A percentile compares a stretch with the other conserved stretches of the same genome.
phyloP scores from a whole-genome alignment of 139 green algal species.

The Astrephomene gubernaculifera region DNA sequence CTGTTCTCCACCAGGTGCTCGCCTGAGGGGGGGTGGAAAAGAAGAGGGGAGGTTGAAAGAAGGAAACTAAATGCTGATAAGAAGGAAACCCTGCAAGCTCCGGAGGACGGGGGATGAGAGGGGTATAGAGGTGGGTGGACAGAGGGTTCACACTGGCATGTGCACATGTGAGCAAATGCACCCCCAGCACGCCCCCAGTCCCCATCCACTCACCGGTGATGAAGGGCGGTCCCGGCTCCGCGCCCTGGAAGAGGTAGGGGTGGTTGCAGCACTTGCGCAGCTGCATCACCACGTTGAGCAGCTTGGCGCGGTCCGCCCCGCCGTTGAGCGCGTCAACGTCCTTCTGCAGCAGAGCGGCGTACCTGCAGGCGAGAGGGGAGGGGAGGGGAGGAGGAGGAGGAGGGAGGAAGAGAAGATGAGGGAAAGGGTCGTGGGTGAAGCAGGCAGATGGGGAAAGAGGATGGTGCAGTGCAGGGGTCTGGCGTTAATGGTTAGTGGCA shows the following conservation, averaged over 20 bases:
- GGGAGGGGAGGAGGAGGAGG: not conserved
- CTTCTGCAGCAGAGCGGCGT: constrained; percentile 95
- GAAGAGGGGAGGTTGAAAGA: too few relatives aligned
- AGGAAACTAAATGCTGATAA: too few relatives aligned
- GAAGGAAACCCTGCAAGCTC: too few relatives aligned
- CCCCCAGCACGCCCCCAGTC: not conserved
- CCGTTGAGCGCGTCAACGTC: constrained; percentile 90
- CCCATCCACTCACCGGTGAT: constrained; percentile 76
- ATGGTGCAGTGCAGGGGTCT: too few relatives aligned
- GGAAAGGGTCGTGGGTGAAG: not conserved
- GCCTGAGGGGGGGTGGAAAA: constrained; percentile 34
- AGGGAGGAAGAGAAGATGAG: not conserved
- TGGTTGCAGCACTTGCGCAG: constrained; percentile 99
- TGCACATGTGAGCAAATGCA: not conserved
- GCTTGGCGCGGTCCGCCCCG: constrained; percentile 87
- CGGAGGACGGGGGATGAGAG: too few relatives aligned
- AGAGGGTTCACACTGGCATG: too few relatives aligned
- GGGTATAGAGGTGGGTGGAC: too few relatives aligned
- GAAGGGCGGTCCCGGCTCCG: constrained; percentile 95
- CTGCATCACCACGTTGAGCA: constrained; percentile 99
- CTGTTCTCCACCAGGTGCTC: constrained; percentile 80
- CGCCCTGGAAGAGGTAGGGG: constrained; percentile 92
- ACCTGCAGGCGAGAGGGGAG: constrained; percentile 45
- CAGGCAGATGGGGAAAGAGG: too few relatives aligned
- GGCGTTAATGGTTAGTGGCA: too few relatives aligned